Base-by-base conservation (phyloP, 441 rosid species). In the Pelargonium myrrhifolium region DNA sequence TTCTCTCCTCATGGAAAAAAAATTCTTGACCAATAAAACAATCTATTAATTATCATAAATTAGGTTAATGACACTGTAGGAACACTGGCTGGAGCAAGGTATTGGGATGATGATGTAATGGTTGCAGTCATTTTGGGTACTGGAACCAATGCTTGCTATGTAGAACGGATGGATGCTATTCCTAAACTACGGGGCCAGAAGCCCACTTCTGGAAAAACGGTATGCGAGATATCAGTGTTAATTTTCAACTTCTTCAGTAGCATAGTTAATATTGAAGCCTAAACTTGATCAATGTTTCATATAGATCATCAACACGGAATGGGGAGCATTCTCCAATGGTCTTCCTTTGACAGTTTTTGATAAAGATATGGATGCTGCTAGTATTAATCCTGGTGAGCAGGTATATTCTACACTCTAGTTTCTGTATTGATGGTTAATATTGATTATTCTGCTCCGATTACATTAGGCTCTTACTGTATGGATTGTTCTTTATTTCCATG, bases 61-160 rank as follows among this genome's bases (percentile, higher is more conserved):
- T 66, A 92, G 97, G 96, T 93, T 37, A 93, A 90, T 76, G 97
- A 93, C 74, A 65, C 89, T 4, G 96, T 90, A 55, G 97, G 85
- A 64, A 85, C 97, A 68, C 77, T 93, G 75, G 97, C 92, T 3
- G 96, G 96, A 72, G 96, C 96, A 28, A 82, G 84, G 73, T 87
- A 90, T 70, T 84, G 86, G 92, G 97, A 93, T 59, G 80, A 88
- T 66, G 96, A 93, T 86, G 94, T 90, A 22, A 75, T 87, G 90
- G 88, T 80, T 64, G 93, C 96, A 65, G 98, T 92, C 62, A 92
- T 92, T 80, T 82, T 92, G 81, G 98, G 96, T 65, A 92, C 96
- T 0, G 96, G 96, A 64, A 92, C 98, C 12, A 88, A 92, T 69
- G 98, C 96, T 78, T 89, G 96, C 81, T 92, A 92, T 74, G 88